Conservation (phyloP, 1,284 basidiomycete species). For the Trichosporon coremiiforme region DNA sequence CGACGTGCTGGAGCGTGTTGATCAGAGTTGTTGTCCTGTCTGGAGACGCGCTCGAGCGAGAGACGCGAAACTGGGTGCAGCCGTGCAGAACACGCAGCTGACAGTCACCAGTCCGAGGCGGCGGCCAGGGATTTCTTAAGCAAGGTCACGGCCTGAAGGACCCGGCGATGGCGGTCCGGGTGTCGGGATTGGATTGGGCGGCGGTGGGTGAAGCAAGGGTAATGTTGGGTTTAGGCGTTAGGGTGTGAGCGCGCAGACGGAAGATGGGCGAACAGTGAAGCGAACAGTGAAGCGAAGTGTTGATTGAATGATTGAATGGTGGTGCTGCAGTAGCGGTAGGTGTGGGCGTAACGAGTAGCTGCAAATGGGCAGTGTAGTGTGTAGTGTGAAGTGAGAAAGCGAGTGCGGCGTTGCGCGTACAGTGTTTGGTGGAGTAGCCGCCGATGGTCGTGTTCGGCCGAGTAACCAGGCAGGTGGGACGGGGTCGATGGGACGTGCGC, state of each 20-base stretch:
- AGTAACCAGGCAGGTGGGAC: neutral
- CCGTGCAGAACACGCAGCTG: neutral
- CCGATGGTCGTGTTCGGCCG: neutral
- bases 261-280: too few species aligned
- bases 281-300: neutral
- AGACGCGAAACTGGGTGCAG: neutral
- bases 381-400: too few species aligned
- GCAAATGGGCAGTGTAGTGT: neutral
- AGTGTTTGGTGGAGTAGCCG: too few species aligned
- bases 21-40: neutral
- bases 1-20: neutral
- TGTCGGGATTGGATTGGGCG: conserved; percentile 1
- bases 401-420: too few species aligned
- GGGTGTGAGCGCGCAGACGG: neutral
- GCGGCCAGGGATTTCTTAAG: neutral
- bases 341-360: neutral
- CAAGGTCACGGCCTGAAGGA: neutral
- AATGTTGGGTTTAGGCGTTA: neutral
- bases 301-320: too few species aligned
- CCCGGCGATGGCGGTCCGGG: neutral
- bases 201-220: neutral
- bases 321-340: neutral
- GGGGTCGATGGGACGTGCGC: conserved; percentile 3
- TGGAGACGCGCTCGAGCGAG: neutral
- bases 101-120: neutral